Evolutionary conservation across 768 basidiomycete genomes (phyloP), one percentile per base, ranked within the genome.

Genomic region (Antrodiella citrinella): DNA sequence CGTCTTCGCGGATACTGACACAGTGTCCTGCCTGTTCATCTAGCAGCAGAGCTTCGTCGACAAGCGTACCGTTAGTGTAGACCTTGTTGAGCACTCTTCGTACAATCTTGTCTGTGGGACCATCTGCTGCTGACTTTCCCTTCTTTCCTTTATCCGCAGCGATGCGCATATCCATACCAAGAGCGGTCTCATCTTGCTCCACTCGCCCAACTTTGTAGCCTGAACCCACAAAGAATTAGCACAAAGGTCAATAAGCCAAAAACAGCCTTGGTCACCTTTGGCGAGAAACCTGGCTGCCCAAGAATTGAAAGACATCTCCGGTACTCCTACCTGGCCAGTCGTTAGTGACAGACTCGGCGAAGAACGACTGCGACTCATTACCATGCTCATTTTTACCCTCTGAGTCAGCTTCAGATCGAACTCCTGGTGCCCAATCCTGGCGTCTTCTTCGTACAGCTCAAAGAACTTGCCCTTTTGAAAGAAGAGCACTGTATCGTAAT

Each of bases 311-410:
- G 84, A 82, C 68, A 78, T 82, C 62, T 98, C 96, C 0, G 96
- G 96, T 4, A 98, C 94, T 30, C 96, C 96, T 47, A 95, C 90
- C 90, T 91, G 24, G 52, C 1, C 52, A 7, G 20, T 50, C 25
- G n/a, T n/a, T n/a, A n/a, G n/a, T 4, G 21, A 42, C 15, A n/a
- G 12, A 39, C 11, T 10, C 26, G 19, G 15, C 45, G 44, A 38
- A 4, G 4, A 15, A 25, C 19, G 21, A 57, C 74, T 38, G n/a
- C n/a, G n/a, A n/a, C n/a, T n/a, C n/a, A n/a, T n/a, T 38, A 90
- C 95, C 95, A 99, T 99, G 53, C 85, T 92, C 96, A 99, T 99
- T 68, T 98, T 98, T 43, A 98, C 96, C 53, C 96, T 73, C 49
- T 84, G 75, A 0, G 89, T 91, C 26, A 91, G 73, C 61, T 99